Evolutionary conservation across 345 rosid species (phyloP).

Genomic region (Trapa bicornis): DNA sequence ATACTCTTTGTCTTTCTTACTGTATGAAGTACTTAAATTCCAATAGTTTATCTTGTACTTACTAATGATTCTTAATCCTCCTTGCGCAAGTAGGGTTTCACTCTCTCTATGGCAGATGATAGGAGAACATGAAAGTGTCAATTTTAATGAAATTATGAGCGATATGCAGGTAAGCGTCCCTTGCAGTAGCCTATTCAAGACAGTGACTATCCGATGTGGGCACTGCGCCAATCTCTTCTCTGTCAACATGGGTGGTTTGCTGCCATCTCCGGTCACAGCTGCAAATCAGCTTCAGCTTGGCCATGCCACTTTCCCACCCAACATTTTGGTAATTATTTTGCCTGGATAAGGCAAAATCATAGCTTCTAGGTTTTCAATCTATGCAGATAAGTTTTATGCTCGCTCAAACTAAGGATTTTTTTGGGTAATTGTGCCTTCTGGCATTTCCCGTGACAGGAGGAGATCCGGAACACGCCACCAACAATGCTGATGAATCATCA

Average conservation of each 20-base stretch:
- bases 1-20: not conserved
- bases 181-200: slow-evolving; percentile 87
- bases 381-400: not conserved
- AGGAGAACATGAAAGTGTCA: no score
- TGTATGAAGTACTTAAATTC: not conserved
- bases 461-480: slow-evolving; percentile 54
- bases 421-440: not conserved
- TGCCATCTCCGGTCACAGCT: slow-evolving; percentile 22
- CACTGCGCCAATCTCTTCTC: slow-evolving; percentile 89
- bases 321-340: slow-evolving; percentile 39
- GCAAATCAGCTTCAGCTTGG: slow-evolving; percentile 68
- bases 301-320: slow-evolving; percentile 67
- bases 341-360: not conserved
- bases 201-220: slow-evolving; percentile 90
- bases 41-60: not conserved
- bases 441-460: slow-evolving; percentile 42
- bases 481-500: slow-evolving; percentile 44
- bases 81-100: not conserved
- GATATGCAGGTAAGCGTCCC: slow-evolving; percentile 78
- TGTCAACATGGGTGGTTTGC: slow-evolving; percentile 57
- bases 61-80: not conserved
- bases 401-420: not conserved
- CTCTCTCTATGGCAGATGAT: no score
- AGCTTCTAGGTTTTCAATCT: not conserved
- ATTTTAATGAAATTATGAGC: no score